Conservation (phyloP, 805 yeast species). For the Danielozyma ontarioensis region DNA sequence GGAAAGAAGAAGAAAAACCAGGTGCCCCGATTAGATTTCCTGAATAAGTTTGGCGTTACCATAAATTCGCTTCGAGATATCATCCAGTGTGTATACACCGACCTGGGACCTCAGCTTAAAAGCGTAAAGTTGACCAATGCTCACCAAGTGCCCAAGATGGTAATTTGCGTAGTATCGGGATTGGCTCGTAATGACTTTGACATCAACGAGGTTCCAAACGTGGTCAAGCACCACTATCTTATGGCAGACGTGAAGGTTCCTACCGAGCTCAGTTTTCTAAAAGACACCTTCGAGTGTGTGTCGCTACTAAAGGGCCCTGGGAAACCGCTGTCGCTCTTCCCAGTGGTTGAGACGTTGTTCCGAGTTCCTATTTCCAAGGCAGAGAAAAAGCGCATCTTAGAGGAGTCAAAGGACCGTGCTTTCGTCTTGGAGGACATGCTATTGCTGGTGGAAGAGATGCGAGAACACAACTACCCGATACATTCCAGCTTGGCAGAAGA, state of each 20-base stretch:
- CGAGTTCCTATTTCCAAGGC: constrained; percentile 52
- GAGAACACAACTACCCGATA: constrained; percentile 53
- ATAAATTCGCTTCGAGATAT: constrained; percentile 23
- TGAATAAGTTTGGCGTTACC: constrained; percentile 24
- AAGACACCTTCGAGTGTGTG: constrained; percentile 33
- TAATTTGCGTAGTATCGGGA: constrained; percentile 64
- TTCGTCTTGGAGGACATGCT: constrained; percentile 48
- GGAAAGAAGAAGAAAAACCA: constrained; percentile 26
- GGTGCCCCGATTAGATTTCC: constrained; percentile 5
- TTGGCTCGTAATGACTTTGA: constrained; percentile 43
- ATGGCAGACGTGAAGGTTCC: no score
- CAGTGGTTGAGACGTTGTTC: constrained; percentile 51
- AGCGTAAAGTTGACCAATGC: constrained; percentile 50
- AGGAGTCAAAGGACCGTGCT: constrained; percentile 29
- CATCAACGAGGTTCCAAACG: constrained; percentile 1
- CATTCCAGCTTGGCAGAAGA: constrained; percentile 26
- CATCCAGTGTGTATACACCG: constrained; percentile 10
- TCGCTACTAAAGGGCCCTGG: constrained; percentile 66
- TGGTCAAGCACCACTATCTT: constrained; percentile 1
- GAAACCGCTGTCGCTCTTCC: constrained; percentile 48
- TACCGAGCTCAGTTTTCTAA: constrained; percentile 25
- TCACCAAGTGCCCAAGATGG: constrained; percentile 45
- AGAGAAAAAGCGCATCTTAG: constrained; percentile 43
- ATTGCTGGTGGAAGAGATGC: constrained; percentile 45
- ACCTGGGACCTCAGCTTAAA: constrained; percentile 15